phyloP scores from a whole-genome alignment of 306 rosid genomes.

The Sechiopsis laciniata region DNA sequence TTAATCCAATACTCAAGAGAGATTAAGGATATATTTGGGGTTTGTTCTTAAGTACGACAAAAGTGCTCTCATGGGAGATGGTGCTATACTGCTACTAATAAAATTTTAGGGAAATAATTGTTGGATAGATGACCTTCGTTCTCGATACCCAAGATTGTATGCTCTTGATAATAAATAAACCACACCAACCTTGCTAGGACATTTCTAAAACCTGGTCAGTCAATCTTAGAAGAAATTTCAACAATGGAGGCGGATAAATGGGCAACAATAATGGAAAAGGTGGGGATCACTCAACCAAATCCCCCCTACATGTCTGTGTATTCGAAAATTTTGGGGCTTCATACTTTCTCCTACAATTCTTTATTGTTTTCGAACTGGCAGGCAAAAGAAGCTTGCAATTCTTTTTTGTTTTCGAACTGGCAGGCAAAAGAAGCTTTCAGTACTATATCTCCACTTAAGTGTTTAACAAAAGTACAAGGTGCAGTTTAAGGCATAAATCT shows the following conservation, averaged over 20 bases:
- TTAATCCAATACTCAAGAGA: neutral
- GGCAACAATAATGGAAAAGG: constrained; percentile 3
- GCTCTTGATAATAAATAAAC: neutral
- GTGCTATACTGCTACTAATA: neutral
- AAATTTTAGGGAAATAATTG: neutral
- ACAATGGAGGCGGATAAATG: neutral
- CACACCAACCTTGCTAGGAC: neutral
- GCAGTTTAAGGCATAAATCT: neutral
- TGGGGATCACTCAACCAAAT: neutral
- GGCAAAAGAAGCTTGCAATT: neutral
- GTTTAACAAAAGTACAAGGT: neutral
- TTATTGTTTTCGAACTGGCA: neutral
- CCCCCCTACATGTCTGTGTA: neutral
- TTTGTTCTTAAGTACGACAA: neutral
- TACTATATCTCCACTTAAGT: neutral
- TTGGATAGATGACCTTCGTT: neutral
- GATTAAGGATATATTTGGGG: neutral
- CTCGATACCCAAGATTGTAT: neutral
- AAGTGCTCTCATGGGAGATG: too few species aligned
- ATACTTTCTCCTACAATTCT: neutral
- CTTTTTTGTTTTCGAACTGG: neutral
- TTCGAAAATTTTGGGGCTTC: neutral
- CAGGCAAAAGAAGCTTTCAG: neutral
- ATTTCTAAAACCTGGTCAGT: neutral
- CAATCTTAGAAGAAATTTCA: neutral